phyloP scores from a whole-genome alignment of 2,329 filamentous ascomycete genomes.

The Sporothrix schenckii region DNA sequence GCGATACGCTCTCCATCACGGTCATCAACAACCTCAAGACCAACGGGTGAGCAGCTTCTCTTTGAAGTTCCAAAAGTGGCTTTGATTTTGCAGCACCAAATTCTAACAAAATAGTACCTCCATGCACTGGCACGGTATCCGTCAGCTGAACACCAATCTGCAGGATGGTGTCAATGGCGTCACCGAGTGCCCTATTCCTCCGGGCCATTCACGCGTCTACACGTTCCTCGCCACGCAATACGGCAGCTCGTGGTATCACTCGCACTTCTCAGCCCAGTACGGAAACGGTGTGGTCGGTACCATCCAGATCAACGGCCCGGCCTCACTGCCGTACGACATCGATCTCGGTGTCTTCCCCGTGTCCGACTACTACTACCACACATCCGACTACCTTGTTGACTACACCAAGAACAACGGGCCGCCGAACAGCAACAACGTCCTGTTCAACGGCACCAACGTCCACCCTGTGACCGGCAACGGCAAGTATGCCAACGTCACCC shows the following conservation, averaged over 20 bases:
- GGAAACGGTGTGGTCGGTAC: slow-evolving; percentile 55
- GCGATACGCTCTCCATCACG: slow-evolving; percentile 34
- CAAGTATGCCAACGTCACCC: slow-evolving; percentile 43
- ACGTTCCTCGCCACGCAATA: slow-evolving; percentile 45
- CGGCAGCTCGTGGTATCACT: slow-evolving; percentile 51
- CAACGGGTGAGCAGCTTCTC: slow-evolving; percentile 33
- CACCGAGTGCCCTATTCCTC: slow-evolving; percentile 59
- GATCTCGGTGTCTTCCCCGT: slow-evolving; percentile 57
- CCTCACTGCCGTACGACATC: slow-evolving; percentile 50
- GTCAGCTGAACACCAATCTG: slow-evolving; percentile 41
- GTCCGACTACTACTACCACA: slow-evolving; percentile 58
- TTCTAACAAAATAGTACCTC: slow-evolving; percentile 40
- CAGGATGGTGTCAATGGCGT: slow-evolving; percentile 44
- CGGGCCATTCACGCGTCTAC: slow-evolving; percentile 47
- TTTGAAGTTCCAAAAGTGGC: background rate
- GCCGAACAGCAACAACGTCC: slow-evolving; percentile 47
- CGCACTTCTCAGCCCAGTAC: slow-evolving; percentile 53
- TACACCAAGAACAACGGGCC: slow-evolving; percentile 37
- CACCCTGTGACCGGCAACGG: slow-evolving; percentile 42
- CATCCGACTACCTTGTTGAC: slow-evolving; percentile 47
- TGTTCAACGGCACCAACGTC: slow-evolving; percentile 51
- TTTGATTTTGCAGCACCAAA: background rate
- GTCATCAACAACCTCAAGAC: slow-evolving; percentile 35
- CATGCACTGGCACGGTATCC: slow-evolving; percentile 46
- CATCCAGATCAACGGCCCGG: slow-evolving; percentile 52